Base-by-base conservation (phyloP, 352 stramenopile species). In the Phytophthora sojae region DNA sequence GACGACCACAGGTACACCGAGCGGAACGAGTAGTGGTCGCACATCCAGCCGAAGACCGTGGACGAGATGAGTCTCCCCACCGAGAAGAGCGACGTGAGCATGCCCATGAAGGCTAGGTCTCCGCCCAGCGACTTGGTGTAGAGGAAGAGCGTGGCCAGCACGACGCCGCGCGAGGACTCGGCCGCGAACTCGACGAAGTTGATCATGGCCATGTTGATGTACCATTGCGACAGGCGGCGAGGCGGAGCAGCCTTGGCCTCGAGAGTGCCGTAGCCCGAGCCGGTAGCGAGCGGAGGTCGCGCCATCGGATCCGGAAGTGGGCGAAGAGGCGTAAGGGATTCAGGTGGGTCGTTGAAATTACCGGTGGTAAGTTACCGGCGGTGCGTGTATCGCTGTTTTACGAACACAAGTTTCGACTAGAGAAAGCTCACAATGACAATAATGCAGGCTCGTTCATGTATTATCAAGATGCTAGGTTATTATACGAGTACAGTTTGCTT, bases 151-250 rank as follows among this genome's bases (percentile, higher is more conserved):
- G 86, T 92, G 44, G 86, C 75, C 64, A 94, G 66, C 70, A 92
- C 85, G 35, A 94, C 73, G 53, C 86, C 86, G 15, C 86, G 81
- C 32, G 84, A 92, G 1, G 82, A 91, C 57, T 94, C 86, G 29
- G 84, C 86, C 26, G 86, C 73, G 73, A 94, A 92, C 73, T 94
- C 86, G 55, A 94, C 82, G 67, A 94, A 89, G 75, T 94, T 92
- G 73, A 92, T 83, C 53, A 94, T 77, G 29, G 71, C 71, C 69
- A 94, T 91, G 68, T 92, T 88, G 44, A 75, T 66, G 67, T 89
- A 89, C 86, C 86, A 94, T 62, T 75, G 69, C 26, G 67, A 53
- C 6, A 81, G n/a, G 6, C 80, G 79, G 47, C 62, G 57, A 25
- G 66, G 77, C 15, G 81, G 74, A 23, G 68, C 77, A 52, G 59